These are phyloP conservation scores for Sequoia sempervirens DNA, from an alignment of 75 land plant genomes.

Conservation along the genomic window DNA sequence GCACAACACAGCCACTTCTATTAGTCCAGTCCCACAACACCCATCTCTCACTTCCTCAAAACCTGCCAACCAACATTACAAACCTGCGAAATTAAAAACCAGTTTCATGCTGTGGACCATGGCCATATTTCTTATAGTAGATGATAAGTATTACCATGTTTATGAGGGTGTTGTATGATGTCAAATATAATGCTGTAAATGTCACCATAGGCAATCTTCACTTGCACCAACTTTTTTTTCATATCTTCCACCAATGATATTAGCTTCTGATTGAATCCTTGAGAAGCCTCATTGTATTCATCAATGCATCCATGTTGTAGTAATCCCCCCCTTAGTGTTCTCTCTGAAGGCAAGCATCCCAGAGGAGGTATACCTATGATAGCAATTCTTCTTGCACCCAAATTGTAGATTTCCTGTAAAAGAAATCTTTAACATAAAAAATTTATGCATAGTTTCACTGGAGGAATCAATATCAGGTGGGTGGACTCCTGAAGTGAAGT, in stretches of 20 bases:
- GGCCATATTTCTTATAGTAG: background rate
- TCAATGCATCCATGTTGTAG: conserved; percentile 16
- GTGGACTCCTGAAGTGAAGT: too few relatives aligned
- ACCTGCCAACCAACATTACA: conserved; percentile 27
- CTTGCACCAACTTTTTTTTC: background rate
- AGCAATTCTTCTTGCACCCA: conserved; percentile 52
- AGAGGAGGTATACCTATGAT: conserved; percentile 42
- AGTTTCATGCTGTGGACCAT: background rate
- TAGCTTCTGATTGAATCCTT: conserved; percentile 30
- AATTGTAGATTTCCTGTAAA: conserved; percentile 35
- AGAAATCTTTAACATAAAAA: background rate
- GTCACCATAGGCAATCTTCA: conserved; percentile 29
- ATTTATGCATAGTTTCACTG: background rate
- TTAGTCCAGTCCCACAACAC: conserved; percentile 62
- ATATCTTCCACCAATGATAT: conserved; percentile 11
- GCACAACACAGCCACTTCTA: conserved; percentile 49
- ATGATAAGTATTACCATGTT: conserved; percentile 29
- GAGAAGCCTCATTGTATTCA: conserved; percentile 19
- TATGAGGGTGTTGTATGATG: conserved; percentile 28
- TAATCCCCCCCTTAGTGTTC: conserved; percentile 37
- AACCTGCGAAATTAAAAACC: background rate
- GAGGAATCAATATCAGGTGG: too few relatives aligned
- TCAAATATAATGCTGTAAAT: conserved; percentile 27
- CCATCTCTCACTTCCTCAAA: conserved; percentile 31
- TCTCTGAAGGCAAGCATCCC: conserved; percentile 66